Conservation (phyloP, 1,284 basidiomycete genomes). For the Apiotrichum gracile region DNA sequence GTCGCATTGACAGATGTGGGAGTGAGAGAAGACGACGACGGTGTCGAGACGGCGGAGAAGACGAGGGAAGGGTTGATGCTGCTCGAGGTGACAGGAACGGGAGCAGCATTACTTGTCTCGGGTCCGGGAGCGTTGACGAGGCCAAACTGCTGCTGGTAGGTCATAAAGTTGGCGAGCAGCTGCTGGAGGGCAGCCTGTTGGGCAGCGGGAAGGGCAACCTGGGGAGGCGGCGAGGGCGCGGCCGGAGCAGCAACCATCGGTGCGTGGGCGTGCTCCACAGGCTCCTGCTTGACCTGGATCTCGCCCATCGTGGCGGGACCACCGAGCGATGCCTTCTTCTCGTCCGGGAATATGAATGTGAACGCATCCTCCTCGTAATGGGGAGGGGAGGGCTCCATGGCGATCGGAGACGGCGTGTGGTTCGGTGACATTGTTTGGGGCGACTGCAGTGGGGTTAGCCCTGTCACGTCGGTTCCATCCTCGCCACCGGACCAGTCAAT, state of each 20-base stretch:
- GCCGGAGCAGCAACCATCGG: background rate
- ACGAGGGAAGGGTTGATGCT: conserved; percentile 29
- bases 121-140: conserved; percentile 4
- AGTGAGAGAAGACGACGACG: conserved; percentile 4
- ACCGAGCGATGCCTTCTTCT: conserved; percentile 14
- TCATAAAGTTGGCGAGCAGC: conserved; percentile 32
- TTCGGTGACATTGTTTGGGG: conserved; percentile 39
- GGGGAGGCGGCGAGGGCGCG: background rate
- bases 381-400: conserved; percentile 14
- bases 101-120: background rate
- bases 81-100: background rate
- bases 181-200: conserved; percentile 40
- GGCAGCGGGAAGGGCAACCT: conserved; percentile 24
- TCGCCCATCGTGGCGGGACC: conserved; percentile 10
- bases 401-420: conserved; percentile 38
- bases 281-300: conserved; percentile 36
- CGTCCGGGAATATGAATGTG: conserved; percentile 24
- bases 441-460: conserved; percentile 28
- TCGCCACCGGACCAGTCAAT: background rate
- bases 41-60: background rate
- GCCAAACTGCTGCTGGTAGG: conserved; percentile 34
- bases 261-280: conserved; percentile 22
- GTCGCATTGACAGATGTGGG: background rate
- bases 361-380: conserved; percentile 26
- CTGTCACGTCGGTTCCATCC: background rate